These are phyloP conservation scores for Camellia japonica DNA, from an alignment of 148 eudicot genomes.

Conservation along the genomic window DNA sequence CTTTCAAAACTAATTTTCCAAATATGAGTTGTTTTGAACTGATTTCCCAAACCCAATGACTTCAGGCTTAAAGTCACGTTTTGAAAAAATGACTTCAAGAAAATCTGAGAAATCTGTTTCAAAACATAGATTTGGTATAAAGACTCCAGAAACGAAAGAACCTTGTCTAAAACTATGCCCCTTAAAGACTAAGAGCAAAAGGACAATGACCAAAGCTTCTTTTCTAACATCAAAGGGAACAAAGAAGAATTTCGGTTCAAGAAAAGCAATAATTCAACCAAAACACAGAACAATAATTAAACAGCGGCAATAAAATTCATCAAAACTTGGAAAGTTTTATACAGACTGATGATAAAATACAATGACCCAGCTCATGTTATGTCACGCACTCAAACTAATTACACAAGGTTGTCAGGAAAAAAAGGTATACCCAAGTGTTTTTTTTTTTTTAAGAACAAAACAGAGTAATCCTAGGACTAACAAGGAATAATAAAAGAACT, in stretches of 20 bases:
- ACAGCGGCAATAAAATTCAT: neutral
- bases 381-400: constrained; percentile 20
- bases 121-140: no score
- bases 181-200: no score
- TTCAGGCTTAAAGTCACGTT: no score
- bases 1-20: no score
- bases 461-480: constrained; percentile 20
- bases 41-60: no score
- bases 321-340: constrained; percentile 20
- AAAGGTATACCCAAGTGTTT: constrained; percentile 16
- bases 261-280: constrained; percentile 7
- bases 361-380: constrained; percentile 20
- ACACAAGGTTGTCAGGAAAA: constrained; percentile 12
- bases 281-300: neutral
- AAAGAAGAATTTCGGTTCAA: neutral
- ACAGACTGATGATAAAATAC: constrained; percentile 21
- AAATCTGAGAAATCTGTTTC: no score
- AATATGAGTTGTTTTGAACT: no score
- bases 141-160: no score
- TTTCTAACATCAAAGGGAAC: neutral
- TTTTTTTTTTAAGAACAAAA: constrained; percentile 25
- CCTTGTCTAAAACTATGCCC: no score
- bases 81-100: no score
- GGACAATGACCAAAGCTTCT: no score
- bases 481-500: constrained; percentile 17